Evolutionary conservation across 805 yeast genomes (phyloP), one percentile per base, ranked within the genome.

Genomic region (Candida vartiovaarae): DNA sequence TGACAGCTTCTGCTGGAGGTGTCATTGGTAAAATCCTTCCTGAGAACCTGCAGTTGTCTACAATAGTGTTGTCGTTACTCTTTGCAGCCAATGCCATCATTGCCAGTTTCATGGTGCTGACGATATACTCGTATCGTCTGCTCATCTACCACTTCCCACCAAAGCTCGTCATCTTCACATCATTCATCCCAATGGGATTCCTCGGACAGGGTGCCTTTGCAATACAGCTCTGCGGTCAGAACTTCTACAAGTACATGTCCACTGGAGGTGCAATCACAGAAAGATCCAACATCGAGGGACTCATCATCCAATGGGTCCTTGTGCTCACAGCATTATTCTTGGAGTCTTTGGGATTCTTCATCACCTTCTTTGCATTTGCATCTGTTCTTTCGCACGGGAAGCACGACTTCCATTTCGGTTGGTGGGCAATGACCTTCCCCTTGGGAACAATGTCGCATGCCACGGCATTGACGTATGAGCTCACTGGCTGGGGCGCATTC

Each of bases 381-480:
- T 57, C 70, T 26, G 62, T 67, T 2, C 8, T 62, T 1, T 51
- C 55, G 23, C 55, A 58, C 31, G 72, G 71, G 0, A 55, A 61
- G 4, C 61, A 60, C 20, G 43, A 50, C 30, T 80, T 78, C 65
- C 65, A 68, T 28, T 69, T 70, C 49, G 72, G 76, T 1, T 78
- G 79, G 78, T 85, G 96, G 96, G 80, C 89, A 15, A 75, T 84
- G 69, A 84, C 96, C 50, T 89, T 89, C 80, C 96, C 96, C 4
- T 55, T 88, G 53, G 96, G 96, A 2, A 86, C 95, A 0, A 79
- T 85, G 82, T 69, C 82, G 0, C 59, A 83, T 10, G 77, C 87
- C 3, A 72, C 77, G 45, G 61, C 68, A 8, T 74, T 77, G 52
- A 56, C 88, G 20, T 80, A 68, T 35, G 53, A 48, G 4, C 57